Conservation (phyloP, 768 basidiomycete species). For the Exsudoporus frostii region DNA sequence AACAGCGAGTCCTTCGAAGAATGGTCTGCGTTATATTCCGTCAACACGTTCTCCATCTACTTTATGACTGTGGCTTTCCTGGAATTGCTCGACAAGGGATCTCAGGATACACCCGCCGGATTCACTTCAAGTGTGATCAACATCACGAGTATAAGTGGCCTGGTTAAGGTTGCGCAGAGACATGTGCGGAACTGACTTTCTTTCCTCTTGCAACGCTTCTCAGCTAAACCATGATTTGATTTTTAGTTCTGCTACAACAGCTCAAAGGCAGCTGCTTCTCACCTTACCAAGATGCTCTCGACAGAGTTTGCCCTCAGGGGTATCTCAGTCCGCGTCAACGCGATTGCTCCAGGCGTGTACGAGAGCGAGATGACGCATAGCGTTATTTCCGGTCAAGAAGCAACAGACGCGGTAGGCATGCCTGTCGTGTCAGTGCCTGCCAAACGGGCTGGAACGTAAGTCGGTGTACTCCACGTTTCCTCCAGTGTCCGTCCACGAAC, state of each 20-base stretch:
- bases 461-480: conserved; percentile 12
- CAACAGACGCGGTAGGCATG: conserved; percentile 54
- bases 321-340: conserved; percentile 67
- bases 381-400: conserved; percentile 42
- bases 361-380: conserved; percentile 73
- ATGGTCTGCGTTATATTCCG: conserved; percentile 59
- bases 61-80: conserved; percentile 77
- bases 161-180: conserved; percentile 66
- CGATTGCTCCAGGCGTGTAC: conserved; percentile 74
- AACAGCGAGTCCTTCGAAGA: conserved; percentile 58
- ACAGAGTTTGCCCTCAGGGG: conserved; percentile 72
- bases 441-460: conserved; percentile 63
- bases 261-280: conserved; percentile 72
- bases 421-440: conserved; percentile 62
- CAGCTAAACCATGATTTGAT: neutral
- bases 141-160: conserved; percentile 73
- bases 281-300: conserved; percentile 72
- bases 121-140: conserved; percentile 71
- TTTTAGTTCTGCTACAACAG: conserved; percentile 80
- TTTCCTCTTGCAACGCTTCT: neutral
- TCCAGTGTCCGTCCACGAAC: neutral
- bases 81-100: conserved; percentile 70
- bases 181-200: conserved; percentile 53
- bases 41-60: conserved; percentile 76
- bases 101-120: conserved; percentile 50